phyloP scores from a whole-genome alignment of 768 basidiomycete genomes.

The Panaeolus cyanescens region DNA sequence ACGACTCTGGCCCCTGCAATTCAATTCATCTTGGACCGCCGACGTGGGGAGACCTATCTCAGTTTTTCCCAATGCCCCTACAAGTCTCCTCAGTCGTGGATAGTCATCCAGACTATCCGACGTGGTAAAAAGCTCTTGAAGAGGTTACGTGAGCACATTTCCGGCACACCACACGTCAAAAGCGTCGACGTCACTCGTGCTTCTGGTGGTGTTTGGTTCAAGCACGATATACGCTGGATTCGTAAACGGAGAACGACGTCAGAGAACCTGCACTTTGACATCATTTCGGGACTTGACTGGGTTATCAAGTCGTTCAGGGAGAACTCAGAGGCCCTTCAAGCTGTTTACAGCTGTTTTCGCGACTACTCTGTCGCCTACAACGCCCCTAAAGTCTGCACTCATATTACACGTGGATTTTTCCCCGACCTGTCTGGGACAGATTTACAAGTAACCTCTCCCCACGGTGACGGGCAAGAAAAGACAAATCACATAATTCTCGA shows the following conservation, averaged over 20 bases:
- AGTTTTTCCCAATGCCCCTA: background rate
- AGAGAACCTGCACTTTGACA: background rate
- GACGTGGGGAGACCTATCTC: background rate
- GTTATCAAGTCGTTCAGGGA: constrained; percentile 1
- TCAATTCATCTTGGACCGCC: background rate
- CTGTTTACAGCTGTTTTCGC: background rate
- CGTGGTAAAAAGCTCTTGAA: background rate
- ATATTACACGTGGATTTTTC: background rate
- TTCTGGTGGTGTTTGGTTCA: background rate
- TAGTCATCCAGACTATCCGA: background rate
- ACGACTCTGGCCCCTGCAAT: background rate
- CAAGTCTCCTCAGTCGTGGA: background rate
- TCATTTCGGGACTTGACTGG: background rate
- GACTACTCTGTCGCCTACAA: background rate
- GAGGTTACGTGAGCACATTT: background rate
- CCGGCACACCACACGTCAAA: background rate
- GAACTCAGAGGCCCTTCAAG: background rate
- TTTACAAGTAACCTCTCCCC: background rate
- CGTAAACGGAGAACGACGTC: background rate
- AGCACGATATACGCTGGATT: background rate
- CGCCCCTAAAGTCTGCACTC: background rate
- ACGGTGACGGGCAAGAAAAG: background rate
- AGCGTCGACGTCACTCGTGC: background rate
- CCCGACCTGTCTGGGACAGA: background rate
- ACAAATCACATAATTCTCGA: constrained; percentile 1